phyloP scores from a whole-genome alignment of 2,329 filamentous ascomycete genomes.

The Coniella vitis region DNA sequence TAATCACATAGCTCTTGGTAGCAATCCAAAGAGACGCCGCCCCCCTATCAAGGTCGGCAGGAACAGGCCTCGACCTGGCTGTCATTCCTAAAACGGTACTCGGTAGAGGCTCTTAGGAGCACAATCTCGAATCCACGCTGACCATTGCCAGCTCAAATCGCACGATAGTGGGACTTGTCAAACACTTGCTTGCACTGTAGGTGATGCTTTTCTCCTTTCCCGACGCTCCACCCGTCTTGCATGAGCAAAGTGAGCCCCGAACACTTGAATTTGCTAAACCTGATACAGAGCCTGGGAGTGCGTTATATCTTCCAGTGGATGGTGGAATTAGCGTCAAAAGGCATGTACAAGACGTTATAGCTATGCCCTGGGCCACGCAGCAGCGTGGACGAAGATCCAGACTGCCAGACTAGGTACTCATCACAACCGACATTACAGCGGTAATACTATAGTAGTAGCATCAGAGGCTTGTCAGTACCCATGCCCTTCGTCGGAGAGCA shows the following conservation, averaged over 20 bases:
- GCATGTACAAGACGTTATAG: no score
- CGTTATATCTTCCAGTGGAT: no score
- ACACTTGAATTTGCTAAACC: background rate
- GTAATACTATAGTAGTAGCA: no score
- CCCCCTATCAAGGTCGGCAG: background rate
- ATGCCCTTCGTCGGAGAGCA: no score
- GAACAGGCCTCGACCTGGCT: background rate
- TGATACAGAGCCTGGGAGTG: no score
- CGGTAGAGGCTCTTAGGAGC: slow-evolving; percentile 5
- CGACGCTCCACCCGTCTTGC: slow-evolving; percentile 14
- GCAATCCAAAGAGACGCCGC: no score
- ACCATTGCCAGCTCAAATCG: slow-evolving; percentile 14
- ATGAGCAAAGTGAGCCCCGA: slow-evolving; percentile 10
- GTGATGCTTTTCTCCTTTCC: background rate
- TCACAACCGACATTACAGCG: no score
- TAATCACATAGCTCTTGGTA: background rate
- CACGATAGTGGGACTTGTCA: slow-evolving; percentile 14
- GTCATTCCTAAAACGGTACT: slow-evolving; percentile 2
- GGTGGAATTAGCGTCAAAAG: no score
- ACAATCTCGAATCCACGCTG: slow-evolving; percentile 17
- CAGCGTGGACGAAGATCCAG: no score
- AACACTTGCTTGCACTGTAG: slow-evolving; percentile 1
- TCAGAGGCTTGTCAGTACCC: no score
- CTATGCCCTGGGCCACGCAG: no score
- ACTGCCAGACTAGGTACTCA: no score